A percentile compares a stretch with the other conserved stretches of the same genome.
phyloP scores from a whole-genome alignment of 2,329 filamentous ascomycete species.

The Penicillium sp. region DNA sequence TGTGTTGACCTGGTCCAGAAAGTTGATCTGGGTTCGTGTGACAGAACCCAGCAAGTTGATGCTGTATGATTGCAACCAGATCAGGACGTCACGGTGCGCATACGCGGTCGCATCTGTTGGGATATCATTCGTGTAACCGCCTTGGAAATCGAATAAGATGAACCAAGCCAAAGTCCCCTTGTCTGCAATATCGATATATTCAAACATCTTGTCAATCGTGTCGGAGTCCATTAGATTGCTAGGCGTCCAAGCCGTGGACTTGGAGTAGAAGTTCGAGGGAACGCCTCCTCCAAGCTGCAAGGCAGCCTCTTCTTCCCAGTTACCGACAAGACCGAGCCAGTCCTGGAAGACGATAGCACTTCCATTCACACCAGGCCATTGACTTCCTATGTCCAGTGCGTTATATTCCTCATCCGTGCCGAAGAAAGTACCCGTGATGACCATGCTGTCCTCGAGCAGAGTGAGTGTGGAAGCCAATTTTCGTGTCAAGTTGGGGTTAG shows the following conservation, averaged over 20 bases:
- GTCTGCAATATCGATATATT: slow-evolving; percentile 57
- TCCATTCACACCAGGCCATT: slow-evolving; percentile 31
- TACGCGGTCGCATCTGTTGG: slow-evolving; percentile 63
- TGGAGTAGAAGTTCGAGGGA: slow-evolving; percentile 61
- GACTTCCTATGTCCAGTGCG: slow-evolving; percentile 40
- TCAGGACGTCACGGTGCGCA: slow-evolving; percentile 66
- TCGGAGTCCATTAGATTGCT: slow-evolving; percentile 56
- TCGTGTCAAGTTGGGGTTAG: slow-evolving; percentile 61
- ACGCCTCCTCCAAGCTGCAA: slow-evolving; percentile 46
- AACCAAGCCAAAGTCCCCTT: slow-evolving; percentile 64
- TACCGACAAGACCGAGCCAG: slow-evolving; percentile 37
- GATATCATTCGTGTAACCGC: slow-evolving; percentile 64
- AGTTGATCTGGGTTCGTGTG: slow-evolving; percentile 53
- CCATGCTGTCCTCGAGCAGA: slow-evolving; percentile 59
- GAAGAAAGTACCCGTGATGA: slow-evolving; percentile 68
- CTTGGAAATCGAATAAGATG: slow-evolving; percentile 66
- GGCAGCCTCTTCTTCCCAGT: slow-evolving; percentile 35
- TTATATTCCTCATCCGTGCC: slow-evolving; percentile 64
- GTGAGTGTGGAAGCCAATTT: slow-evolving; percentile 65
- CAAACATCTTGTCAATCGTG: slow-evolving; percentile 59
- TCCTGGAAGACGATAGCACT: slow-evolving; percentile 37
- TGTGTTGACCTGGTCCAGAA: slow-evolving; percentile 59
- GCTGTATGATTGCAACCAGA: slow-evolving; percentile 66
- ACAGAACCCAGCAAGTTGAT: slow-evolving; percentile 56
- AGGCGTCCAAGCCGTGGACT: slow-evolving; percentile 60